These are phyloP conservation scores for Starmerella ratchasimensis DNA, from an alignment of 805 yeast genomes.

Conservation along the genomic window DNA sequence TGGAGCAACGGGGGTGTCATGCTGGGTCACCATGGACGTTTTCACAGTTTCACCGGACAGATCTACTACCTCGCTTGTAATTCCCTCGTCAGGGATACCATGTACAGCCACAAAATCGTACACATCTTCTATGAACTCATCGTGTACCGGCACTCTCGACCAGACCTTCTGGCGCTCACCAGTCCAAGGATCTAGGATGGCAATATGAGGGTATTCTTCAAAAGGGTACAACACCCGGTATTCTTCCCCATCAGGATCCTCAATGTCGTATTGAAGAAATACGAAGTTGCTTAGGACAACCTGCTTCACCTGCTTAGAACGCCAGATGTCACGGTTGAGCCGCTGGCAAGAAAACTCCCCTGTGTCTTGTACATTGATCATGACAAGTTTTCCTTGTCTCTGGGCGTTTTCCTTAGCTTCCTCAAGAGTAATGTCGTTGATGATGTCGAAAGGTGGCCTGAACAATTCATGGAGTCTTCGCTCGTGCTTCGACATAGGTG, in stretches of 20 bases:
- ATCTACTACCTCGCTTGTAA: neutral
- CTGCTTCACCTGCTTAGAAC: slow-evolving; percentile 48
- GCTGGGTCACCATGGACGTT: neutral
- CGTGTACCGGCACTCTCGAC: slow-evolving; percentile 49
- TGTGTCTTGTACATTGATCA: slow-evolving; percentile 77
- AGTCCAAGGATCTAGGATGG: slow-evolving; percentile 86
- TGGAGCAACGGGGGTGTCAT: neutral
- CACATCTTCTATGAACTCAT: slow-evolving; percentile 52
- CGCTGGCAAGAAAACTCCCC: slow-evolving; percentile 80
- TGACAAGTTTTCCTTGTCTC: slow-evolving; percentile 57
- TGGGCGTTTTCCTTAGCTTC: slow-evolving; percentile 59
- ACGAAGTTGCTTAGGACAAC: slow-evolving; percentile 55
- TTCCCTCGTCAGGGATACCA: slow-evolving; percentile 1
- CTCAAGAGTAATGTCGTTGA: slow-evolving; percentile 54
- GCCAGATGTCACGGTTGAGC: slow-evolving; percentile 88
- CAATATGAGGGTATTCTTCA: slow-evolving; percentile 64
- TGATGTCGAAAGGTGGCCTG: slow-evolving; percentile 87
- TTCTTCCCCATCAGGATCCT: slow-evolving; percentile 57
- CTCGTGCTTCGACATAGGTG: slow-evolving; percentile 22
- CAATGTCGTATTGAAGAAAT: slow-evolving; percentile 73
- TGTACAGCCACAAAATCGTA: slow-evolving; percentile 41
- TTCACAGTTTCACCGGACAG: neutral
- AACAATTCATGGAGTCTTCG: slow-evolving; percentile 67
- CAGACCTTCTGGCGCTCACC: slow-evolving; percentile 78
- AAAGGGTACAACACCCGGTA: slow-evolving; percentile 64